Base-by-base conservation (phyloP, 768 basidiomycete species). In the Tricholoma bakamatsutake region DNA sequence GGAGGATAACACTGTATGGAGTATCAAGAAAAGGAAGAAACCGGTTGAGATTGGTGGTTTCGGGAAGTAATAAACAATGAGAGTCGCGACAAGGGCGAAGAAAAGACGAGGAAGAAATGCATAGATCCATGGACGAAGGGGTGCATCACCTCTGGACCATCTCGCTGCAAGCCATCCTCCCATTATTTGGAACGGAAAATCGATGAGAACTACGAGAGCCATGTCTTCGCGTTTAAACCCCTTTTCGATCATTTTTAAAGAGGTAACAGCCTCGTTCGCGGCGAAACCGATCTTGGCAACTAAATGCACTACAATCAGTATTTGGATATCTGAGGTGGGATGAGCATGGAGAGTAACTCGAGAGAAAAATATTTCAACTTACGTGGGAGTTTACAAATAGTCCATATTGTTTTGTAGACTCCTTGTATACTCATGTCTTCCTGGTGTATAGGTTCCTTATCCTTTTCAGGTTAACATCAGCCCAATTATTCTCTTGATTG, bases 121-220 rank as follows among this genome's bases (percentile, higher is more conserved):
- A 63, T 77, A 79, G 47, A 97, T 74, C 97, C 97, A 99, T 10
- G 91, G 90, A 17, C 85, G 82, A 37, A 94, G 76, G 35, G 90
- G 87, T 54, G 76, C 80, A 48, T 87, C 85, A 12, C 93, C 92
- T 53, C 81, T 77, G 5, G 92, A 88, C 93, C 93, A 98, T 61
- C 84, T 85, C 3, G 93, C 96, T 1, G 95, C 93, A 24, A 96
- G 75, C 88, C 90, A 98, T 5, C 96, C 96, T 18, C 92, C 94
- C 55, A 90, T 66, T 50, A 99, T 93, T 75, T 98, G 95, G 73
- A 97, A 96, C 2, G 97, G 97, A 62, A 98, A 98, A 70, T 99
- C 97, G 60, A 98, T 88, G 37, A 98, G 82, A 43, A 96, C 95
- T 3, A 93, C 88, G 13, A 94, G 78, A n/a, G 97, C 94, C 37